Conservation (phyloP, 1,284 basidiomycete genomes). For the Cryptococcus sp. region DNA sequence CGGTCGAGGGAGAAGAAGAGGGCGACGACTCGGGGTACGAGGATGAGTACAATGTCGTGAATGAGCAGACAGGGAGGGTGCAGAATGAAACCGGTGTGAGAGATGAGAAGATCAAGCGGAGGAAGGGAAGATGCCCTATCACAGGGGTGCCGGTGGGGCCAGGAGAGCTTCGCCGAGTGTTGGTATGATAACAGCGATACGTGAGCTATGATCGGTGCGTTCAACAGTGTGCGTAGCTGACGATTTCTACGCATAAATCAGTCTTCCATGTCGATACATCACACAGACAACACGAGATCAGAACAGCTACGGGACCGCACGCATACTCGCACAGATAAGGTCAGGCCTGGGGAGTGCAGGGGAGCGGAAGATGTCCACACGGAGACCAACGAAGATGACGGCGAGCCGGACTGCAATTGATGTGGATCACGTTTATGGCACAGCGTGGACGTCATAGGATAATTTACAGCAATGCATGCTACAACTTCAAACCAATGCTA, state of each 20-base stretch:
- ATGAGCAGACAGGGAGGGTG: background rate
- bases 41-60: background rate
- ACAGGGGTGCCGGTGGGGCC: slow-evolving; percentile 69
- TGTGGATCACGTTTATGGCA: no score
- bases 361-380: no score
- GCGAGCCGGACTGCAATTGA: no score
- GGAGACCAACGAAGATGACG: no score
- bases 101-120: background rate
- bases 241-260: no score
- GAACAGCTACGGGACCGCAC: no score
- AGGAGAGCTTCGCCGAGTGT: slow-evolving; percentile 82
- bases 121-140: slow-evolving; percentile 74
- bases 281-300: no score
- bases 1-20: slow-evolving; percentile 62
- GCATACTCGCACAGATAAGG: no score
- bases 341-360: no score
- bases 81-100: background rate
- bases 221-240: no score
- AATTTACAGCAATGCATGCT: background rate
- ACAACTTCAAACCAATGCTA: background rate
- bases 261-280: no score
- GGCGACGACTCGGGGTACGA: slow-evolving; percentile 23
- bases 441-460: background rate
- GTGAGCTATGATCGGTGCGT: no score
- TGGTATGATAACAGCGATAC: slow-evolving; percentile 53